Conservation (phyloP, 2,329 filamentous ascomycete species). For the Paecilomyces sp. region DNA sequence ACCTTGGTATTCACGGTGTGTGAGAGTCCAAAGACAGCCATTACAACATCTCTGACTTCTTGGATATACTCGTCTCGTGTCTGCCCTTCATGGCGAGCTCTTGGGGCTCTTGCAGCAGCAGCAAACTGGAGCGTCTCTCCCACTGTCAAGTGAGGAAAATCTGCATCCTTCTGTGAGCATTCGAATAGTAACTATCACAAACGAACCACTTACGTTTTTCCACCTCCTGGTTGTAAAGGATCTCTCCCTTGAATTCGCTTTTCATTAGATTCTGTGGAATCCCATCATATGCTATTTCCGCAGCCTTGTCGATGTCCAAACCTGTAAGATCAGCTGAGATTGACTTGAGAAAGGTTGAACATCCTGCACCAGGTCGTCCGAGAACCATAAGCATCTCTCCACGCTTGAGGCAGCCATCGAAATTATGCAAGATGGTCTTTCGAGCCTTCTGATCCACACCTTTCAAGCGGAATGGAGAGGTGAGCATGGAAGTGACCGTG, state of each 20-base stretch:
- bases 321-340: constrained; percentile 76
- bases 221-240: constrained; percentile 33
- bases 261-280: constrained; percentile 64
- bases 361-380: constrained; percentile 42
- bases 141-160: constrained; percentile 52
- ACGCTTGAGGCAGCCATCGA: constrained; percentile 46
- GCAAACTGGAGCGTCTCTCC: constrained; percentile 53
- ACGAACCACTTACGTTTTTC: constrained; percentile 24
- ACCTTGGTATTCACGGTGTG: constrained; percentile 43
- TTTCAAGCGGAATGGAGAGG: constrained; percentile 50
- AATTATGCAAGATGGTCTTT: constrained; percentile 50
- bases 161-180: neutral
- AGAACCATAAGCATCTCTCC: constrained; percentile 40
- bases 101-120: constrained; percentile 45
- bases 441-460: constrained; percentile 43
- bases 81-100: constrained; percentile 30
- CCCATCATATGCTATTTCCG: constrained; percentile 73
- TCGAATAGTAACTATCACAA: neutral
- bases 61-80: constrained; percentile 38
- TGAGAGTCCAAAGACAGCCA: constrained; percentile 34
- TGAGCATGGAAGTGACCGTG: constrained; percentile 55
- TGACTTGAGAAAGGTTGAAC: constrained; percentile 78
- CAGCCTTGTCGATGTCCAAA: constrained; percentile 60
- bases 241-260: constrained; percentile 42
- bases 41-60: constrained; percentile 32